phyloP scores from a whole-genome alignment of 768 basidiomycete genomes.

The Macrocybe gigantea region DNA sequence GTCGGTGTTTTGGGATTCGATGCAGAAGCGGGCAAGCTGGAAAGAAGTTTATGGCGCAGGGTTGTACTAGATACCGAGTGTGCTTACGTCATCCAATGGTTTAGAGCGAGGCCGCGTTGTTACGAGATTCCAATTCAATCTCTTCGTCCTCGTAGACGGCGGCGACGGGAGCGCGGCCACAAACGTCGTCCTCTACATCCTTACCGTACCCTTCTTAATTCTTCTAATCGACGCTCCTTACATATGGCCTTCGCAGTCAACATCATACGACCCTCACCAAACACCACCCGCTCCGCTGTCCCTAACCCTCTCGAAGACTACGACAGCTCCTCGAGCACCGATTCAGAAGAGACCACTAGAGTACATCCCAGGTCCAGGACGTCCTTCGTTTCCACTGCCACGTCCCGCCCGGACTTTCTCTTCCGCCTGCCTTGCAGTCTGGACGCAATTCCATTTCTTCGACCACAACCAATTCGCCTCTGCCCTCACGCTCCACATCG shows the following conservation, averaged over 20 bases:
- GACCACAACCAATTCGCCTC: conserved; percentile 42
- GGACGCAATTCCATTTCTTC: conserved; percentile 34
- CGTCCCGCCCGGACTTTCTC: conserved; percentile 23
- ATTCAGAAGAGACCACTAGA: conserved; percentile 32
- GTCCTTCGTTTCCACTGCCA: conserved; percentile 18
- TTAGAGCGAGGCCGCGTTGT: neutral
- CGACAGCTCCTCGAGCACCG: conserved; percentile 39
- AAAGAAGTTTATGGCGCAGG: conserved; percentile 47
- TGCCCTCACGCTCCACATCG: conserved; percentile 57
- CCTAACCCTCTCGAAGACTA: conserved; percentile 27
- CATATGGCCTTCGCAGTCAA: conserved; percentile 17
- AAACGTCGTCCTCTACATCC: conserved; percentile 1
- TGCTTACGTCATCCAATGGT: too few species aligned
- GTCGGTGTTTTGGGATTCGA: conserved; percentile 66
- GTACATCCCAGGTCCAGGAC: conserved; percentile 17
- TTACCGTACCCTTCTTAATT: neutral
- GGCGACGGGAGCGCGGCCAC: conserved; percentile 6
- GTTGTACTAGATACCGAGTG: too few species aligned
- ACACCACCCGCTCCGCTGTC: conserved; percentile 13
- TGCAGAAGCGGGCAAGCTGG: conserved; percentile 66
- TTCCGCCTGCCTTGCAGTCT: conserved; percentile 27
- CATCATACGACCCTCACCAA: conserved; percentile 15
- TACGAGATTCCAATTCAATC: conserved; percentile 2
- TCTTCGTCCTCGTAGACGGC: conserved; percentile 10
- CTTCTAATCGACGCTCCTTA: too few species aligned